Evolutionary conservation across 345 rosid species (phyloP).

Genomic region (Tarenaya hassleriana): DNA sequence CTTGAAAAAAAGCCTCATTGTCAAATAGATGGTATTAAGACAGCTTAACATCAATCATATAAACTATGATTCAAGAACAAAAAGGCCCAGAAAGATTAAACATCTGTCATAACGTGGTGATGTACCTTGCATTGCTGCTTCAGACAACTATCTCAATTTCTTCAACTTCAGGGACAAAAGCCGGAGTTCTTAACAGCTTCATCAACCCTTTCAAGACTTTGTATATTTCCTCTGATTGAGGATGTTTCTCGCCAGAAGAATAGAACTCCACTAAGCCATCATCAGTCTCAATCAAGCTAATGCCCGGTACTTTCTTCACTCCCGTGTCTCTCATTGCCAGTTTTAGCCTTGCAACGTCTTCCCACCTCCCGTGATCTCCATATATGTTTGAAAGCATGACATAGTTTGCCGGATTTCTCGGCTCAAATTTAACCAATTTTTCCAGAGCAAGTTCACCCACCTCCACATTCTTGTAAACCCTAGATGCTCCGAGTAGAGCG

Average conservation of each 20-base stretch:
- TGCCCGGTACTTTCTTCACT: conserved; percentile 62
- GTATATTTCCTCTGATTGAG: conserved; percentile 43
- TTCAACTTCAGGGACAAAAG: conserved; percentile 23
- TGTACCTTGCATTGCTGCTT: conserved; percentile 2
- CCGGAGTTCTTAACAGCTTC: conserved; percentile 32
- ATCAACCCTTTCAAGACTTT: conserved; percentile 42
- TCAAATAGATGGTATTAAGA: no score
- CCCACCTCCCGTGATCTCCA: conserved; percentile 61
- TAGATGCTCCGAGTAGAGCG: conserved; percentile 66
- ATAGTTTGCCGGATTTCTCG: conserved; percentile 65
- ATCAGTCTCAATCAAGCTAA: conserved; percentile 66
- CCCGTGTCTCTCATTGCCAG: conserved; percentile 81
- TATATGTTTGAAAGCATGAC: conserved; percentile 71
- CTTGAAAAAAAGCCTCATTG: no score
- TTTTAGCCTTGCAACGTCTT: conserved; percentile 65
- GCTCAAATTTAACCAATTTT: conserved; percentile 55
- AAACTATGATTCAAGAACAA: no score
- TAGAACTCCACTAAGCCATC: conserved; percentile 58
- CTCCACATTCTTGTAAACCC: conserved; percentile 63
- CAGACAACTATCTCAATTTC: conserved; percentile 20
- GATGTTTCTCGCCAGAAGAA: conserved; percentile 66
- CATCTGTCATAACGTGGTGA: no score
- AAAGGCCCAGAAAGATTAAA: no score
- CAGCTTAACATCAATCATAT: no score
- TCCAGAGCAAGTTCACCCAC: conserved; percentile 63